Evolutionary conservation across 2,329 filamentous ascomycete genomes (phyloP), one percentile per base, ranked within the genome.

Genomic region (Hypoxylon sp.): DNA sequence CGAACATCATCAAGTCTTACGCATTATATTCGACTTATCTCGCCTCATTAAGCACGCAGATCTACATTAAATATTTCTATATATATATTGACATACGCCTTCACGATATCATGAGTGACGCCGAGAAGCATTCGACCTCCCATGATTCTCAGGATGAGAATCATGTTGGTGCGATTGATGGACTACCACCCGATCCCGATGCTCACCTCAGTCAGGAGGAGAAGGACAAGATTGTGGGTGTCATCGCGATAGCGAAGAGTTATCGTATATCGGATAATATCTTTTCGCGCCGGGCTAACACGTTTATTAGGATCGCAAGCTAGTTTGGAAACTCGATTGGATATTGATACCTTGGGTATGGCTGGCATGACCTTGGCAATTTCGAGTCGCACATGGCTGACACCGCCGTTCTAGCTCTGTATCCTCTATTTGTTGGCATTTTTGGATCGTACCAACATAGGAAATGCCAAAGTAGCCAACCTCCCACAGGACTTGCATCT

Each of bases 371-470:
- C 21, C 34, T 41, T 23, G 38, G 7, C 11, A 46, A 21, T 36
- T 34, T 19, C n/a, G 25, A 28, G 4, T 67, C 34, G 51, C 14
- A 63, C 48, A 41, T 61, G 19, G 32, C 50, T 61, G 64, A 58
- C 68, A 66, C 43, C 34, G 11, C 2, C 25, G 32, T 49, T 63
- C 34, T 56, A 84, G 85, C 86, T 93, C 11, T 90, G 88, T 63
- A 82, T 93, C 51, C 84, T 94, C 34, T 94, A 94, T 74, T 84
- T 94, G 1, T 84, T 93, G 57, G 91, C 90, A 66, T 94, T 93
- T 77, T 84, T 94, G 46, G 89, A 91, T 75, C 85, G 90, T 13
- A 94, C 93, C 25, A 95, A 96, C 74, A 92, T 94, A 45, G 77
- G 77, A 59, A 92, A 93, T 80, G 93, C 88, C 38, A 89, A 88